These are phyloP conservation scores for Dothideomycetes sp. DNA, from an alignment of 2,329 filamentous ascomycete species.

Conservation along the genomic window DNA sequence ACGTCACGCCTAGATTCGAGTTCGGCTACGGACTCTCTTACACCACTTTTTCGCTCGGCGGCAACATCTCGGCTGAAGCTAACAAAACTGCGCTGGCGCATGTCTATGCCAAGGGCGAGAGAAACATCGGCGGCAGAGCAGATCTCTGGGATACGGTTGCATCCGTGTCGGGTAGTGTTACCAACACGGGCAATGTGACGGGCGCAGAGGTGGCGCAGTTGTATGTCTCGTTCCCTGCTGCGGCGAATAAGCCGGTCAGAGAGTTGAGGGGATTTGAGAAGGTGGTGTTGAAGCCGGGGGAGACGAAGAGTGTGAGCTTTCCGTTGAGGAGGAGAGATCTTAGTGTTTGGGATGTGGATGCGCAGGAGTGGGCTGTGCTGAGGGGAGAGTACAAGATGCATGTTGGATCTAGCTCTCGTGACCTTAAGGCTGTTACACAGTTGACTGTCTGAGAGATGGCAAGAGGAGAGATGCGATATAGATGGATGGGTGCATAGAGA, in stretches of 20 bases:
- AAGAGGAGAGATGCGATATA: too few relatives aligned
- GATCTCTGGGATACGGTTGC: constrained; percentile 44
- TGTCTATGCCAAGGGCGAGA: constrained; percentile 35
- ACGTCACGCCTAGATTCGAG: constrained; percentile 18
- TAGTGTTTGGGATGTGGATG: constrained; percentile 28
- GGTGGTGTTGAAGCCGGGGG: constrained; percentile 16
- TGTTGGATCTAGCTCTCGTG: constrained; percentile 3
- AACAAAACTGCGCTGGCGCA: constrained; percentile 67
- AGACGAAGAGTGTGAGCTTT: constrained; percentile 25
- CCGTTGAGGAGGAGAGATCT: constrained; percentile 29
- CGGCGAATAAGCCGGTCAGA: constrained; percentile 32
- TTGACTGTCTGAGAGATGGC: neutral
- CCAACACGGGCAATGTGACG: constrained; percentile 38
- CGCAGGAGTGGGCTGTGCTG: constrained; percentile 29
- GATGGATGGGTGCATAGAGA: neutral
- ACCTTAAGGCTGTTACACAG: neutral
- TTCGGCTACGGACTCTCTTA: constrained; percentile 29
- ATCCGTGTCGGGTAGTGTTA: constrained; percentile 34
- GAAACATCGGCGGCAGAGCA: constrained; percentile 42
- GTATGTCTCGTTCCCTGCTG: constrained; percentile 38
- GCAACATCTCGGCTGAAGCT: constrained; percentile 41
- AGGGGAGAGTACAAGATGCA: constrained; percentile 14
- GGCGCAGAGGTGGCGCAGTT: constrained; percentile 45
- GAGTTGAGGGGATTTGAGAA: constrained; percentile 34
- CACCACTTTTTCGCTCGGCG: constrained; percentile 19